phyloP scores from a whole-genome alignment of 768 basidiomycete species.

The Russula sp. region DNA sequence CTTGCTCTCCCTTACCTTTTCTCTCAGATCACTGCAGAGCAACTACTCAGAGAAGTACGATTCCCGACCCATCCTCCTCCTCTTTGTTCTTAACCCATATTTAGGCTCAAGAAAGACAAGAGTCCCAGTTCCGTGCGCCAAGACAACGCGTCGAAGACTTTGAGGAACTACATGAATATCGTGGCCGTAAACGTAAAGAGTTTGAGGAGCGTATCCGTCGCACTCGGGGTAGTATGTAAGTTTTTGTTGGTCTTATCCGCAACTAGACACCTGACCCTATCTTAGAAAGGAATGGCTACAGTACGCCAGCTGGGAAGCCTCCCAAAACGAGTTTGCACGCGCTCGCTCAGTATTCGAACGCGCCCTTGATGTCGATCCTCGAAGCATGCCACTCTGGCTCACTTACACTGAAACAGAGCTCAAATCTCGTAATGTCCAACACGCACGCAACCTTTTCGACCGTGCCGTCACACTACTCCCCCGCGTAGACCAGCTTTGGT shows the following conservation, averaged over 20 bases:
- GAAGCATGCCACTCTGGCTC: conserved; percentile 88
- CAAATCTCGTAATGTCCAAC: conserved; percentile 95
- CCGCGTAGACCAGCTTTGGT: conserved; percentile 96
- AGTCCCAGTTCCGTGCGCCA: conserved; percentile 84
- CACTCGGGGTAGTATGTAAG: conserved; percentile 75
- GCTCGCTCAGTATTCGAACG: conserved; percentile 95
- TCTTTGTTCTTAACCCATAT: background rate
- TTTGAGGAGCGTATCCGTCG: conserved; percentile 85
- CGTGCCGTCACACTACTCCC: conserved; percentile 95
- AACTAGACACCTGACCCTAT: conserved; percentile 3
- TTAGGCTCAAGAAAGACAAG: conserved; percentile 96
- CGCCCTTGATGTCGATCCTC: conserved; percentile 90
- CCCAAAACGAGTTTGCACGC: conserved; percentile 93
- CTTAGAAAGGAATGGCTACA: conserved; percentile 80
- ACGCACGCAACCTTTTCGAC: conserved; percentile 95
- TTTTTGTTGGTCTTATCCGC: conserved; percentile 15
- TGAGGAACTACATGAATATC: conserved; percentile 85
- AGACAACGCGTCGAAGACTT: conserved; percentile 95
- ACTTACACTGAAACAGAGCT: conserved; percentile 97
- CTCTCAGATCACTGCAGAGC: conserved; percentile 91
- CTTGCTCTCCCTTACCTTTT: conserved; percentile 18
- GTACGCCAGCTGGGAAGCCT: conserved; percentile 88
- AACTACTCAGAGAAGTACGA: conserved; percentile 86
- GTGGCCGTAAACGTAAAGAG: conserved; percentile 86
- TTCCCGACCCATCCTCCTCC: background rate